Conservation (phyloP, 1,284 basidiomycete species). For the Rhodotorula sp. region DNA sequence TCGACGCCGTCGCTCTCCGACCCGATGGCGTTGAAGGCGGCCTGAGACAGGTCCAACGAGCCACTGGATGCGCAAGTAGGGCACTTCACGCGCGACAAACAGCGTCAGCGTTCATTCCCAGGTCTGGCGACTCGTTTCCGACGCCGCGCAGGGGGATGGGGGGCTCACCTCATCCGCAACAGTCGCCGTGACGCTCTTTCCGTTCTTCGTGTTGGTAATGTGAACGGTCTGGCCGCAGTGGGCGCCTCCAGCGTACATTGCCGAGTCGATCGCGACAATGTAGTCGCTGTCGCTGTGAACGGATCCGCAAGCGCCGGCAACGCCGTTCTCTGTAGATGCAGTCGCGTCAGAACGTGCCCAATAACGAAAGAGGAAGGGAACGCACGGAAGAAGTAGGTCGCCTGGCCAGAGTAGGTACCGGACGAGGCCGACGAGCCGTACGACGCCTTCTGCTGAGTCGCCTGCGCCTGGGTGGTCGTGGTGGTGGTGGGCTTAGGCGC, state of each 20-base stretch:
- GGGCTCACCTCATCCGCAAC: conserved; percentile 25
- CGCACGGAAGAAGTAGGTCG: conserved; percentile 51
- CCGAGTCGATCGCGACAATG: conserved; percentile 62
- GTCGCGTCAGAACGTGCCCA: conserved; percentile 25
- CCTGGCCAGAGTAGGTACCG: conserved; percentile 45
- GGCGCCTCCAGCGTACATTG: conserved; percentile 50
- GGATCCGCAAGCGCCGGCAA: conserved; percentile 32
- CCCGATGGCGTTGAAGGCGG: conserved; percentile 24
- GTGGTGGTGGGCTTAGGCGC: conserved; percentile 44
- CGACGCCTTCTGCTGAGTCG: conserved; percentile 49
- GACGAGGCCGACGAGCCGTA: conserved; percentile 60
- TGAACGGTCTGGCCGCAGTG: conserved; percentile 59
- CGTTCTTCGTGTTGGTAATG: conserved; percentile 53
- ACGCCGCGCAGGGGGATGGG: neutral
- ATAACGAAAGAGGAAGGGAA: conserved; percentile 58
- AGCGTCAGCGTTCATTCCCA: too few relatives aligned
- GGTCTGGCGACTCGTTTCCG: too few relatives aligned
- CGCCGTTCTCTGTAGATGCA: conserved; percentile 38
- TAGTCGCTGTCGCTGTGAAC: conserved; percentile 39
- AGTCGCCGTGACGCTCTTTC: conserved; percentile 61
- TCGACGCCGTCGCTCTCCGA: neutral
- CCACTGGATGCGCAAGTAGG: conserved; percentile 1
- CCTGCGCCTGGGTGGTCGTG: conserved; percentile 43
- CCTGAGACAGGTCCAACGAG: conserved; percentile 27
- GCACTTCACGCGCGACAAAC: neutral